Evolutionary conservation across 2,329 filamentous ascomycete genomes (phyloP).

Genomic region (Davidsoniella australis): DNA sequence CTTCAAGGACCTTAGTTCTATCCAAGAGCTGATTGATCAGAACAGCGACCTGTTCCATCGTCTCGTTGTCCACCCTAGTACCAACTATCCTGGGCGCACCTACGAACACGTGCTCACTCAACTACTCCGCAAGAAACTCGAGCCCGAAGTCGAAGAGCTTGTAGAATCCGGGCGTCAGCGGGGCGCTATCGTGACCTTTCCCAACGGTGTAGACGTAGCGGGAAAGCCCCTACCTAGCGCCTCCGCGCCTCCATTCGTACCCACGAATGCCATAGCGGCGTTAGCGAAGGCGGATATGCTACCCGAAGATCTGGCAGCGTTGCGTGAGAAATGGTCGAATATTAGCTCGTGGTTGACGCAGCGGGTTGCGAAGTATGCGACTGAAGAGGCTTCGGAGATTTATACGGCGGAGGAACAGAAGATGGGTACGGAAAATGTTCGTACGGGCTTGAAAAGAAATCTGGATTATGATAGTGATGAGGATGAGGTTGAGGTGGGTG

Average conservation of each 20-base stretch:
- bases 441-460: conserved; percentile 48
- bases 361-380: conserved; percentile 26
- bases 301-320: conserved; percentile 26
- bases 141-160: conserved; percentile 59
- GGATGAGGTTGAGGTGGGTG: conserved; percentile 39
- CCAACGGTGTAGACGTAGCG: conserved; percentile 17
- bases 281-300: conserved; percentile 10
- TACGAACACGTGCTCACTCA: conserved; percentile 49
- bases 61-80: conserved; percentile 58
- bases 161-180: conserved; percentile 41
- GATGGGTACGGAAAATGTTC: conserved; percentile 48
- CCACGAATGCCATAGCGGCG: conserved; percentile 14
- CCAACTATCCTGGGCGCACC: conserved; percentile 54
- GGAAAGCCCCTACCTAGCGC: conserved; percentile 10
- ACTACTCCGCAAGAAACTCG: conserved; percentile 67
- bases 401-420: conserved; percentile 58
- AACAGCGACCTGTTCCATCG: conserved; percentile 51
- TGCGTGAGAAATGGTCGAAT: conserved; percentile 41
- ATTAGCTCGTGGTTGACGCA: conserved; percentile 25
- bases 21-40: conserved; percentile 47
- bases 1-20: conserved; percentile 48
- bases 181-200: background rate
- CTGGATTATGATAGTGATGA: conserved; percentile 34
- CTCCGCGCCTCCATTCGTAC: conserved; percentile 7
- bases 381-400: conserved; percentile 35